Percentiles rank a stretch among this genome's conserved stretches.
Conservation (phyloP, 2,329 filamentous ascomycete species). For the Trichoderma lentiforme region DNA sequence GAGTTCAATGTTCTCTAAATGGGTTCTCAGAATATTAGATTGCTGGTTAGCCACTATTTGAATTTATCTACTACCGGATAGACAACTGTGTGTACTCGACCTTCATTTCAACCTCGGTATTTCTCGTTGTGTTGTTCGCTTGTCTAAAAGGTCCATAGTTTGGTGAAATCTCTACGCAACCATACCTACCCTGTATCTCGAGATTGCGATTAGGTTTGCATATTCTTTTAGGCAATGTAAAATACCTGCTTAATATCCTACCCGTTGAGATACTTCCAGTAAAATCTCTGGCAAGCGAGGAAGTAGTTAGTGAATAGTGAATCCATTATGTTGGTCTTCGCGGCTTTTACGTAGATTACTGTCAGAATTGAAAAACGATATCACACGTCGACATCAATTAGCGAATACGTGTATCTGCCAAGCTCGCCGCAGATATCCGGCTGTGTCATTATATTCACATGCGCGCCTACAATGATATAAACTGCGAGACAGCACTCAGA, state of each 20-base stretch:
- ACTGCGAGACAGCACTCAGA: neutral
- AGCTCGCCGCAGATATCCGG: neutral
- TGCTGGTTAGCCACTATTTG: neutral
- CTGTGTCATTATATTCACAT: neutral
- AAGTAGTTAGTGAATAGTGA: neutral
- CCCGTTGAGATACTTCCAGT: neutral
- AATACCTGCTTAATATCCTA: neutral
- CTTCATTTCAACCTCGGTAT: neutral
- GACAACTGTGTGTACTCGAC: neutral
- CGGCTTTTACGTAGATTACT: neutral
- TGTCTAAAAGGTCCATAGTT: neutral
- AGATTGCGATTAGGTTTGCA: neutral
- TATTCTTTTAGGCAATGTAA: too few relatives aligned
- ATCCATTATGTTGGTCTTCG: neutral
- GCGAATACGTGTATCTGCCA: neutral
- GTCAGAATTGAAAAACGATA: neutral
- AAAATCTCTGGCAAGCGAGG: neutral
- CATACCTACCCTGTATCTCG: neutral
- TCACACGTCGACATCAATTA: neutral
- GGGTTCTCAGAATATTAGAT: neutral
- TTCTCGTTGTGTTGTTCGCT: too few relatives aligned
- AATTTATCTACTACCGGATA: neutral
- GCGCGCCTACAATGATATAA: neutral
- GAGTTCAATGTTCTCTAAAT: neutral
- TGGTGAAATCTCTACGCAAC: neutral